phyloP scores from a whole-genome alignment of 2,329 filamentous ascomycete species.

The Fusarium floridanum region DNA sequence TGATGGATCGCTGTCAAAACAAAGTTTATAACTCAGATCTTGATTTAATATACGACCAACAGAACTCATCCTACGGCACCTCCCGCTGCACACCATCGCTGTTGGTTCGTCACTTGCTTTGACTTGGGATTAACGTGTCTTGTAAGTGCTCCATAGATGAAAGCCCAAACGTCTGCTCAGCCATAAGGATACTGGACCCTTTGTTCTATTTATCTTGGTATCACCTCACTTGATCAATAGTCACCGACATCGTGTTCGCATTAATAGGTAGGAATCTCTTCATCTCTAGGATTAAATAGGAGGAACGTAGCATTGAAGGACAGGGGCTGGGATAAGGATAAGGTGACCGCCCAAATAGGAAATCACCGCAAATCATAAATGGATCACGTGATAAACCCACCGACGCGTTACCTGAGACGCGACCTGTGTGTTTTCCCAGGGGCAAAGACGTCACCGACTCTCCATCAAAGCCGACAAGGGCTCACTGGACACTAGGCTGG shows the following conservation, averaged over 20 bases:
- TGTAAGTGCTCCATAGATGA: neutral
- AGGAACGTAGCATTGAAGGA: neutral
- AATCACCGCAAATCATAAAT: constrained; percentile 11
- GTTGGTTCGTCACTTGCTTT: neutral
- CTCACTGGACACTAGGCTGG: constrained; percentile 16
- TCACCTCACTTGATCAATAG: neutral
- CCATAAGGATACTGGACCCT: neutral
- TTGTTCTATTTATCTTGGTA: neutral
- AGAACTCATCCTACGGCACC: constrained; percentile 17
- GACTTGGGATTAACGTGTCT: neutral
- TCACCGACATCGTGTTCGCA: neutral
- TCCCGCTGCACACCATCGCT: constrained; percentile 6
- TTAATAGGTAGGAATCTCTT: neutral
- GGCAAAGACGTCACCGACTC: constrained; percentile 39
- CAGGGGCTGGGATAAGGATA: neutral
- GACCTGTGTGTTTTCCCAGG: constrained; percentile 25
- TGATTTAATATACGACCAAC: constrained; percentile 24
- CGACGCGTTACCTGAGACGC: constrained; percentile 36
- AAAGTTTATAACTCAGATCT: constrained; percentile 24
- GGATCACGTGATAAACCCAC: constrained; percentile 24
- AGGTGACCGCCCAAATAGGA: constrained; percentile 21
- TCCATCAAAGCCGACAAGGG: constrained; percentile 35
- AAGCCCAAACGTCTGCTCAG: neutral
- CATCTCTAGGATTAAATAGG: neutral
- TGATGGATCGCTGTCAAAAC: constrained; percentile 2